Percentiles rank a stretch among this genome's conserved stretches.
Evolutionary conservation across 1,284 basidiomycete species (phyloP).

Genomic region (Dichomitus squalens): DNA sequence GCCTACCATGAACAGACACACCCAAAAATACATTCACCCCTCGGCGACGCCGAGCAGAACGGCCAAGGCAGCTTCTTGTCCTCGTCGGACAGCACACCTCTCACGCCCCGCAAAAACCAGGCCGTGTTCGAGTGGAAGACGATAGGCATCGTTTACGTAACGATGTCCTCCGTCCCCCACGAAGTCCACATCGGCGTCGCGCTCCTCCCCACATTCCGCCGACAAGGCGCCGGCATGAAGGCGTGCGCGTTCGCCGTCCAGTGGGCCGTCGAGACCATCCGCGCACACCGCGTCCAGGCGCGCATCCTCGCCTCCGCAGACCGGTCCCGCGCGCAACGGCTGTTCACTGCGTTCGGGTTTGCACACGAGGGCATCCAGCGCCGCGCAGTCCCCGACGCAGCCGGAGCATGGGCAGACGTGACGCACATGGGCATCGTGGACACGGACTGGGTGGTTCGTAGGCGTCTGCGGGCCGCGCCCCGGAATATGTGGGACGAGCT

Average conservation of each 20-base stretch:
- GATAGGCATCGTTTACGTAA: constrained; percentile 51
- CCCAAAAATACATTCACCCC: neutral
- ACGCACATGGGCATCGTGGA: constrained; percentile 61
- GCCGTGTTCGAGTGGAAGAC: constrained; percentile 14
- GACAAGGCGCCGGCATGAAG: constrained; percentile 45
- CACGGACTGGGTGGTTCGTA: constrained; percentile 57
- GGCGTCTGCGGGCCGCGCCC: constrained; percentile 23
- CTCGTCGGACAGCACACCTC: neutral
- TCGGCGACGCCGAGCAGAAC: neutral
- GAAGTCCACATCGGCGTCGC: constrained; percentile 58
- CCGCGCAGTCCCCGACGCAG: constrained; percentile 46
- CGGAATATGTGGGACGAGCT: constrained; percentile 64
- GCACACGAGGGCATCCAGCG: constrained; percentile 60
- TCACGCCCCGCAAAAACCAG: neutral
- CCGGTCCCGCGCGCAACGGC: constrained; percentile 13
- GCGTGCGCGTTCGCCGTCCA: constrained; percentile 47
- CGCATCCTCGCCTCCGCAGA: constrained; percentile 19
- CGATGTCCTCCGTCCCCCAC: constrained; percentile 35
- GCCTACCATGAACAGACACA: neutral
- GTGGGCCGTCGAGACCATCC: constrained; percentile 48
- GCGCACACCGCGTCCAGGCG: constrained; percentile 52
- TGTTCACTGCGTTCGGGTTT: constrained; percentile 44
- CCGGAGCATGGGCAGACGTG: constrained; percentile 58
- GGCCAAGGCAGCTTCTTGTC: neutral
- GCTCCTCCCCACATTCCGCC: constrained; percentile 38